phyloP scores from a whole-genome alignment of 306 rosid genomes.

The Vachellia collinsii region DNA sequence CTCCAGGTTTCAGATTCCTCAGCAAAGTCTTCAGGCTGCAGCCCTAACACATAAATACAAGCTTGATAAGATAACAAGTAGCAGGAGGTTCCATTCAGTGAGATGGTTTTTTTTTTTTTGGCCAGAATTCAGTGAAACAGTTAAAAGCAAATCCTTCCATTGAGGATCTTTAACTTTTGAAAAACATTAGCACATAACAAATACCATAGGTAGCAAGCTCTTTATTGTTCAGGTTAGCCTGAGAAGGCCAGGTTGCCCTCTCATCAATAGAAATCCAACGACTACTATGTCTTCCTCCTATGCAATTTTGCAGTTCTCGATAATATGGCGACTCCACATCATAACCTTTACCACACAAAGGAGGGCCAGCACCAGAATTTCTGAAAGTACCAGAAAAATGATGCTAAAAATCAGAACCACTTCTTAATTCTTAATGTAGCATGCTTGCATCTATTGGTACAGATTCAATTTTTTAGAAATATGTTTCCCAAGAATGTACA shows the following conservation, averaged over 20 bases:
- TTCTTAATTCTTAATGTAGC: constrained; percentile 19
- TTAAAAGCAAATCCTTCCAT: constrained; percentile 12
- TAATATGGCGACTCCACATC: constrained; percentile 86
- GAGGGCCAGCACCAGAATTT: constrained; percentile 64
- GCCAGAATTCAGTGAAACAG: constrained; percentile 7
- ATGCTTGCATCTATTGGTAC: constrained; percentile 16
- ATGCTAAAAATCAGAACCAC: constrained; percentile 36
- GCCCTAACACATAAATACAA: constrained; percentile 49
- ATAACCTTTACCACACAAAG: constrained; percentile 76
- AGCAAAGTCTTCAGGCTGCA: constrained; percentile 68
- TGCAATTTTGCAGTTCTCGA: constrained; percentile 80
- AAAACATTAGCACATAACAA: constrained; percentile 30
- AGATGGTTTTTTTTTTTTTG: neutral
- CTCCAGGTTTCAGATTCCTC: constrained; percentile 78
- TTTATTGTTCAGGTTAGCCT: constrained; percentile 67
- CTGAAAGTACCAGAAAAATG: constrained; percentile 50
- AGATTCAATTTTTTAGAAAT: constrained; percentile 27
- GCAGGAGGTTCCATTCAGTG: constrained; percentile 10
- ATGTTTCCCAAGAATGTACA: constrained; percentile 1
- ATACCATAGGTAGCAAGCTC: constrained; percentile 76
- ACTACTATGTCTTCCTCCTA: constrained; percentile 79
- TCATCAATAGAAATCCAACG: constrained; percentile 83
- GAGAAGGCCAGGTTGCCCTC: constrained; percentile 77
- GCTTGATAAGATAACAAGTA: constrained; percentile 22
- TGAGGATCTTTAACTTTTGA: constrained; percentile 6